Evolutionary conservation across 1,284 basidiomycete species (phyloP).

Genomic region (Anthracocystis panici-leucophaei): DNA sequence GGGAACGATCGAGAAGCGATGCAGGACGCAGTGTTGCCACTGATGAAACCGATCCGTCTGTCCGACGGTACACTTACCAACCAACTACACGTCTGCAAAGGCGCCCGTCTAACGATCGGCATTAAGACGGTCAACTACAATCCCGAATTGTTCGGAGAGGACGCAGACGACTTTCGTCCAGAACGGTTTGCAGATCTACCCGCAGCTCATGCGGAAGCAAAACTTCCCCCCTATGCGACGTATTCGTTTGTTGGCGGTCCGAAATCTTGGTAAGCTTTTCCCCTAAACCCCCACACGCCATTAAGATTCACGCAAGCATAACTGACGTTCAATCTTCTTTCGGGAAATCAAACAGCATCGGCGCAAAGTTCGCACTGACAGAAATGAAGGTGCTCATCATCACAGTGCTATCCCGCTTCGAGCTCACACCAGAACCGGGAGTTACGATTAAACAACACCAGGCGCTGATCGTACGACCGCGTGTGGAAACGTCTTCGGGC

Average conservation of each 20-base stretch:
- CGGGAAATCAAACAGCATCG: slow-evolving; percentile 31
- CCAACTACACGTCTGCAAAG: slow-evolving; percentile 51
- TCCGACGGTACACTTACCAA: slow-evolving; percentile 66
- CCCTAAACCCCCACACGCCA: neutral
- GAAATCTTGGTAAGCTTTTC: slow-evolving; percentile 38
- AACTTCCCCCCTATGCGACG: slow-evolving; percentile 46
- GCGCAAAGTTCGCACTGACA: slow-evolving; percentile 50
- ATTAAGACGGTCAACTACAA: slow-evolving; percentile 58
- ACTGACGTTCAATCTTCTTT: neutral
- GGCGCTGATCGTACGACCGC: slow-evolving; percentile 48
- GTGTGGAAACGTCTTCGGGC: slow-evolving; percentile 23
- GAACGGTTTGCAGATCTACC: slow-evolving; percentile 62
- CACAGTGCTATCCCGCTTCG: slow-evolving; percentile 29
- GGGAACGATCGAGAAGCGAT: slow-evolving; percentile 56
- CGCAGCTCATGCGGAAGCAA: slow-evolving; percentile 21
- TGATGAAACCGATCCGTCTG: slow-evolving; percentile 66
- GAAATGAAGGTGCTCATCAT: slow-evolving; percentile 55
- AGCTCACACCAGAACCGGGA: slow-evolving; percentile 33
- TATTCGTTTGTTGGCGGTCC: slow-evolving; percentile 55
- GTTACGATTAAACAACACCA: slow-evolving; percentile 39
- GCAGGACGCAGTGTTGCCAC: slow-evolving; percentile 50
- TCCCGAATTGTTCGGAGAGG: slow-evolving; percentile 55
- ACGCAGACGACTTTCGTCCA: slow-evolving; percentile 59
- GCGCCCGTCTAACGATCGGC: slow-evolving; percentile 54
- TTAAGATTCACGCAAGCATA: neutral